Evolutionary conservation across 768 basidiomycete genomes (phyloP).

Genomic region (Glaciozyma antarctica): DNA sequence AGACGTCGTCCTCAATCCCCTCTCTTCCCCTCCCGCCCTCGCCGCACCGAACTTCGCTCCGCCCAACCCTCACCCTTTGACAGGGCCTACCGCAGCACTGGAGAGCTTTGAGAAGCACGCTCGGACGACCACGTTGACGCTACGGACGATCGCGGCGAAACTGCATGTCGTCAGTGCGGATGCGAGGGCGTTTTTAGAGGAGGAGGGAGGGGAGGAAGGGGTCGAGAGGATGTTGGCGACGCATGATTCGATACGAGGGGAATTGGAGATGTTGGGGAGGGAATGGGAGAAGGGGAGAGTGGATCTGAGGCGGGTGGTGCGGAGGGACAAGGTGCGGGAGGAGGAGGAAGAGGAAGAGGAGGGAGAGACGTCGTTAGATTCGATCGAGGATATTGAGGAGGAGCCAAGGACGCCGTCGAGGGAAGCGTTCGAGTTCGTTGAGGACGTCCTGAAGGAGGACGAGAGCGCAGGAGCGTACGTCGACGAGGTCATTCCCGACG

Average conservation of each 20-base stretch:
- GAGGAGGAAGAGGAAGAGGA: constrained; percentile 1
- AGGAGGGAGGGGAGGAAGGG: background rate
- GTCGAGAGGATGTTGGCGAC: background rate
- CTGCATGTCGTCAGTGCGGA: constrained; percentile 5
- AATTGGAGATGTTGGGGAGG: background rate
- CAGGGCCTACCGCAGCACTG: background rate
- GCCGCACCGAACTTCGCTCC: background rate
- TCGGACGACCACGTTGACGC: background rate
- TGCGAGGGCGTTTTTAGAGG: background rate
- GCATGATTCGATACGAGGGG: constrained; percentile 6
- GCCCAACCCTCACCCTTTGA: background rate
- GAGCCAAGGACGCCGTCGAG: background rate
- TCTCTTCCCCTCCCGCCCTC: background rate
- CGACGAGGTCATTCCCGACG: background rate
- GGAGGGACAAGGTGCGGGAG: background rate
- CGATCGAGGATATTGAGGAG: background rate
- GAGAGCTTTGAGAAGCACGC: background rate
- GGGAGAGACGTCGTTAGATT: background rate
- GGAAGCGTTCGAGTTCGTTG: background rate
- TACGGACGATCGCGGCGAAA: constrained; percentile 6
- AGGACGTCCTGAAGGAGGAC: background rate
- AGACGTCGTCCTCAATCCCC: background rate
- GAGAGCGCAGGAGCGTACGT: background rate
- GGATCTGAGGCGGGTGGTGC: background rate
- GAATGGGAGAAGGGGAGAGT: constrained; percentile 4